A percentile compares a stretch with the other conserved stretches of the same genome.
Evolutionary conservation across 2,329 filamentous ascomycete genomes (phyloP).

Genomic region (Colletotrichum destructivum): DNA sequence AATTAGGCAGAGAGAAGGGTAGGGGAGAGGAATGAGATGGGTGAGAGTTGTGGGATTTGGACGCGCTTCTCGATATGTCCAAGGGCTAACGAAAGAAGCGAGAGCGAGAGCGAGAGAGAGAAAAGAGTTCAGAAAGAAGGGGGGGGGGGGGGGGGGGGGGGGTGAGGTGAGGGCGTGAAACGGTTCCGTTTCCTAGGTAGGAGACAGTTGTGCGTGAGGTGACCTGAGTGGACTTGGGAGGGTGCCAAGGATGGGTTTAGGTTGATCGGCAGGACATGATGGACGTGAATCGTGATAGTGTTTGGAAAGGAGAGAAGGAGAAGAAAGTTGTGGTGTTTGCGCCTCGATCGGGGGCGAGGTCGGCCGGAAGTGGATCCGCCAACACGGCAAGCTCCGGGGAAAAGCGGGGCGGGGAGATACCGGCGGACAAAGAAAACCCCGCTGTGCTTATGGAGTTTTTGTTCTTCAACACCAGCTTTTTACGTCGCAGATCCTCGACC

Average conservation of each 20-base stretch:
- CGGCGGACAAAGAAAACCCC: constrained; percentile 35
- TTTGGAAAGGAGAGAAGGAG: neutral
- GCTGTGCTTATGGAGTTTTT: constrained; percentile 1
- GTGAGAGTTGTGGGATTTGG: neutral
- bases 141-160: no score
- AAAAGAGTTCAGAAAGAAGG: no score
- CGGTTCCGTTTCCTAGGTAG: no score
- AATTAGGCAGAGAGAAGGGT: no score
- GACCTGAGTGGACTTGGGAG: neutral
- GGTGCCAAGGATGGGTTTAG: constrained; percentile 18
- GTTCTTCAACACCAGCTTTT: constrained; percentile 31
- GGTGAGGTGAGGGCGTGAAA: no score
- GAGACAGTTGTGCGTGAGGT: neutral
- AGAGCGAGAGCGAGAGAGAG: no score
- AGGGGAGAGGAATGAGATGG: no score
- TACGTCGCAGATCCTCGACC: constrained; percentile 24
- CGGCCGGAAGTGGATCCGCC: constrained; percentile 7
- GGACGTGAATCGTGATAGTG: neutral
- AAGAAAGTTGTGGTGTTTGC: neutral
- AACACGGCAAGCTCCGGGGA: constrained; percentile 26
- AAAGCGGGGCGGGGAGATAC: neutral
- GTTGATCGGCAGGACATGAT: neutral
- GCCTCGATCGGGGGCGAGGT: constrained; percentile 12
- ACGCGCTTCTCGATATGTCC: neutral
- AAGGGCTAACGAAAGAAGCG: neutral